Conservation (phyloP, 2,329 filamentous ascomycete species). For the Botrytis porri region DNA sequence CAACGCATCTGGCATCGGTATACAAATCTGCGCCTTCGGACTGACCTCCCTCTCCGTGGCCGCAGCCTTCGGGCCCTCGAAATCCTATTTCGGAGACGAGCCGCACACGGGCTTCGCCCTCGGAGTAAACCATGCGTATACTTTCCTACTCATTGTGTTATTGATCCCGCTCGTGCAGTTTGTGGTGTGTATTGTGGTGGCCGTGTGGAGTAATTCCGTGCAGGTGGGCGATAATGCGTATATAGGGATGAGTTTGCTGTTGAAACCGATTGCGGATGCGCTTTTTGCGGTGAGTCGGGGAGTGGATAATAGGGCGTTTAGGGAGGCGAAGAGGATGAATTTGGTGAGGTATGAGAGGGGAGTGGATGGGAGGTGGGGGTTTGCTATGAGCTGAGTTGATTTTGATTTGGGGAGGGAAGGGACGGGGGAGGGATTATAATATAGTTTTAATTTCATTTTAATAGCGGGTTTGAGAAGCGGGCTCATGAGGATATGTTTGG, state of each 20-base stretch:
- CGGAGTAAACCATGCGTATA: constrained; percentile 45
- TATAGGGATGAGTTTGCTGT: constrained; percentile 32
- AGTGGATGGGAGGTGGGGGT: constrained; percentile 28
- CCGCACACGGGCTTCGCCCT: constrained; percentile 28
- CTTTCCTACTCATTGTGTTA: constrained; percentile 43
- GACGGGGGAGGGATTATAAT: background rate
- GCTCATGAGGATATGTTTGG: too few species aligned
- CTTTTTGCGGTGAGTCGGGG: constrained; percentile 31
- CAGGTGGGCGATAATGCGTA: constrained; percentile 32
- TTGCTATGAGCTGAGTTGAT: constrained; percentile 26
- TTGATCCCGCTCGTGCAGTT: constrained; percentile 30
- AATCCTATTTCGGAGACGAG: constrained; percentile 18
- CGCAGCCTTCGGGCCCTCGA: constrained; percentile 26
- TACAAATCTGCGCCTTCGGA: constrained; percentile 40
- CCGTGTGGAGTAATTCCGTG: constrained; percentile 32
- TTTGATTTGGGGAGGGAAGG: background rate
- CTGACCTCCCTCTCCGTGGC: constrained; percentile 36
- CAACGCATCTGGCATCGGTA: constrained; percentile 38
- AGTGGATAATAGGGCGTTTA: constrained; percentile 29
- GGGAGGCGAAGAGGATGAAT: constrained; percentile 29
- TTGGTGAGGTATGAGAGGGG: constrained; percentile 32
- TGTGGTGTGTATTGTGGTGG: constrained; percentile 30
- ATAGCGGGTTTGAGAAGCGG: background rate
- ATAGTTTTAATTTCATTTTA: background rate
- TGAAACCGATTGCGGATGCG: constrained; percentile 35